phyloP scores from a whole-genome alignment of 106 monocot genomes.

The Posidonia australis region DNA sequence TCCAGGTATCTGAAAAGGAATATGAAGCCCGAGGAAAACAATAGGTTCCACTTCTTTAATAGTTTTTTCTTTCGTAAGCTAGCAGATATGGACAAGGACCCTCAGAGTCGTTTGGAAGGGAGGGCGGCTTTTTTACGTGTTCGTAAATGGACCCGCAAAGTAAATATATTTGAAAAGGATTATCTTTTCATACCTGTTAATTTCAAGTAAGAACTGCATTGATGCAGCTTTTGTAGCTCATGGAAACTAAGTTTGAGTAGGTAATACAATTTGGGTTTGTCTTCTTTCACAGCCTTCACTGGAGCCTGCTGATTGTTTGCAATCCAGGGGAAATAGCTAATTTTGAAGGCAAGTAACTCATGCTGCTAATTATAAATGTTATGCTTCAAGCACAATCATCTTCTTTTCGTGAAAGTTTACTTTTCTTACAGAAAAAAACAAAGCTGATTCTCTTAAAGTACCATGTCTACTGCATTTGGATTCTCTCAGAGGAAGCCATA shows the following conservation, averaged over 20 bases:
- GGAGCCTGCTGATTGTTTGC: conserved; percentile 92
- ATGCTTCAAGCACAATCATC: neutral
- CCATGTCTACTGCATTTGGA: conserved; percentile 96
- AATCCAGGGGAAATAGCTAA: conserved; percentile 75
- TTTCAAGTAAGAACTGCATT: conserved; percentile 50
- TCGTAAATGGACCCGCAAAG: conserved; percentile 95
- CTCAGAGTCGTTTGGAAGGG: conserved; percentile 55
- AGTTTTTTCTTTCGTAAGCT: conserved; percentile 98
- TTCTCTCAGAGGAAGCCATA: conserved; percentile 86
- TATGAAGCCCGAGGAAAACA: conserved; percentile 40
- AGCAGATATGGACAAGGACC: conserved; percentile 85
- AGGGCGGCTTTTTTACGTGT: conserved; percentile 88
- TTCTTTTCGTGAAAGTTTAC: neutral
- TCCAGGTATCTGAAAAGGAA: conserved; percentile 69
- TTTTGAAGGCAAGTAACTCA: conserved; percentile 34
- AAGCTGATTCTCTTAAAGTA: conserved; percentile 28
- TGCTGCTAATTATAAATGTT: neutral
- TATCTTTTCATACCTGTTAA: conserved; percentile 94
- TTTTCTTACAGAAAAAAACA: conserved; percentile 37
- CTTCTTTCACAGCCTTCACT: conserved; percentile 59
- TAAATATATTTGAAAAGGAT: conserved; percentile 90
- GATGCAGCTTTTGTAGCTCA: neutral
- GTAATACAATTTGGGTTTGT: neutral
- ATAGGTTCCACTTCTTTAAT: conserved; percentile 88
- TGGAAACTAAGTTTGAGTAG: neutral